phyloP scores from a whole-genome alignment of 768 basidiomycete genomes.

The Dendrothele bispora region DNA sequence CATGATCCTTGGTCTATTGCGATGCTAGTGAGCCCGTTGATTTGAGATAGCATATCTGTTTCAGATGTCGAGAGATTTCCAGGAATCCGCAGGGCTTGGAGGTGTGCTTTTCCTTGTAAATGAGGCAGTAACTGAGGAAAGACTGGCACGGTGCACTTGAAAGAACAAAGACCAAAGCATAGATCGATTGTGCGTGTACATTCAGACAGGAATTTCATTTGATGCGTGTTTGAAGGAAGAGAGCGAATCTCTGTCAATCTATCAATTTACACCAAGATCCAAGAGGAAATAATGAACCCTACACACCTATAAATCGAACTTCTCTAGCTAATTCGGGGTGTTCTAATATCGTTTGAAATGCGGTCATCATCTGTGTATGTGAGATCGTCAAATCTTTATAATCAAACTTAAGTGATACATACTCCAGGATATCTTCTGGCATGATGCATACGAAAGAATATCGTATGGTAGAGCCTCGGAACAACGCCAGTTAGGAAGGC shows the following conservation, averaged over 20 bases:
- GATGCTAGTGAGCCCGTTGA: constrained; percentile 43
- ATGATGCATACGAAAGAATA: constrained; percentile 55
- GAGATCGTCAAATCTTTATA: not conserved
- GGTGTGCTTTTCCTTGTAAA: constrained; percentile 42
- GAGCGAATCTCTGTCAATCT: constrained; percentile 45
- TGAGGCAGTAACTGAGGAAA: constrained; percentile 50
- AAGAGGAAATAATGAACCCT: not conserved
- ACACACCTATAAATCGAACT: constrained; percentile 59
- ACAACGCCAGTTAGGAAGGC: constrained; percentile 66
- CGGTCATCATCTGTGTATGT: constrained; percentile 45
- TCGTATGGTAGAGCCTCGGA: constrained; percentile 58
- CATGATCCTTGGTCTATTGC: constrained; percentile 62
- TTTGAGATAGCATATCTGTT: constrained; percentile 37
- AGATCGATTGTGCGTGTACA: constrained; percentile 46
- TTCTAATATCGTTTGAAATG: constrained; percentile 57
- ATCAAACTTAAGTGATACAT: constrained; percentile 14
- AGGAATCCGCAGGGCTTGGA: constrained; percentile 48
- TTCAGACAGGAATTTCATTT: constrained; percentile 53
- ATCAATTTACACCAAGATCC: no score
- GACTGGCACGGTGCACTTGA: constrained; percentile 51
- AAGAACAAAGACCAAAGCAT: constrained; percentile 54
- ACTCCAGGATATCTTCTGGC: constrained; percentile 59
- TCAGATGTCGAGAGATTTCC: constrained; percentile 57
- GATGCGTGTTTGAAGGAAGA: constrained; percentile 42
- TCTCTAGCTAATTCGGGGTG: constrained; percentile 57